phyloP scores from a whole-genome alignment of 2,329 filamentous ascomycete genomes.

The Penicillium sp. region DNA sequence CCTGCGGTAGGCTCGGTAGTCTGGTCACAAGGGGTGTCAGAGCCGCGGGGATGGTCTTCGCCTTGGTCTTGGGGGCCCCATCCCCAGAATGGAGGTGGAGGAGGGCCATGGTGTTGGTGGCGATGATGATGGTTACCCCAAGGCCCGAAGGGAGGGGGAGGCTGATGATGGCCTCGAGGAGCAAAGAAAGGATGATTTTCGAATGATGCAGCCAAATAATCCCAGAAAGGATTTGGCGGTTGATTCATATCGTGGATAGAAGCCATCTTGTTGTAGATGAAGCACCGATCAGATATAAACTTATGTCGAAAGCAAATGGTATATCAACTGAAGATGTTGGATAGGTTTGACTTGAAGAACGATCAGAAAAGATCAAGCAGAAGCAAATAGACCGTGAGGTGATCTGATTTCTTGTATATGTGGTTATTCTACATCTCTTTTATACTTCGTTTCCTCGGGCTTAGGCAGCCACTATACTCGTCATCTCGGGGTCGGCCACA shows the following conservation, averaged over 20 bases:
- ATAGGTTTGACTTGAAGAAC: neutral
- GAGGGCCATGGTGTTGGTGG: slow-evolving; percentile 3
- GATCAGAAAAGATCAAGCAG: neutral
- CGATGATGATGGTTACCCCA: slow-evolving; percentile 17
- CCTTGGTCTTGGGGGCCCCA: slow-evolving; percentile 30
- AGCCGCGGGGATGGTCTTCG: slow-evolving; percentile 35
- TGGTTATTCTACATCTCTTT: slow-evolving; percentile 10
- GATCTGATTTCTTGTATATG: slow-evolving; percentile 9
- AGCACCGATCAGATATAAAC: neutral
- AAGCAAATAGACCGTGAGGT: slow-evolving; percentile 9
- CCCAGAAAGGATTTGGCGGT: slow-evolving; percentile 57
- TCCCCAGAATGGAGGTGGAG: slow-evolving; percentile 10
- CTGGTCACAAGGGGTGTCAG: slow-evolving; percentile 8
- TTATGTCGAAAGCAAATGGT: slow-evolving; percentile 3
- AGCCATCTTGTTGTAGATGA: slow-evolving; percentile 49
- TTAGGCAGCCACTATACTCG: slow-evolving; percentile 16
- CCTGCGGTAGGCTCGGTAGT: slow-evolving; percentile 11
- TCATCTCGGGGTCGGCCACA: slow-evolving; percentile 13
- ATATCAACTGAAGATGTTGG: neutral
- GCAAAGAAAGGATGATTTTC: slow-evolving; percentile 55
- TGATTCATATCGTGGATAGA: slow-evolving; percentile 58
- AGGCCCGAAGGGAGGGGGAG: slow-evolving; percentile 17
- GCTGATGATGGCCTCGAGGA: slow-evolving; percentile 33
- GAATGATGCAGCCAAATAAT: slow-evolving; percentile 54
- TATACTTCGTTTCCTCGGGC: slow-evolving; percentile 12